A percentile compares a stretch with the other conserved stretches of the same genome.
phyloP scores from a whole-genome alignment of 73 alveolate species.

The Tetrahymena thermophila region DNA sequence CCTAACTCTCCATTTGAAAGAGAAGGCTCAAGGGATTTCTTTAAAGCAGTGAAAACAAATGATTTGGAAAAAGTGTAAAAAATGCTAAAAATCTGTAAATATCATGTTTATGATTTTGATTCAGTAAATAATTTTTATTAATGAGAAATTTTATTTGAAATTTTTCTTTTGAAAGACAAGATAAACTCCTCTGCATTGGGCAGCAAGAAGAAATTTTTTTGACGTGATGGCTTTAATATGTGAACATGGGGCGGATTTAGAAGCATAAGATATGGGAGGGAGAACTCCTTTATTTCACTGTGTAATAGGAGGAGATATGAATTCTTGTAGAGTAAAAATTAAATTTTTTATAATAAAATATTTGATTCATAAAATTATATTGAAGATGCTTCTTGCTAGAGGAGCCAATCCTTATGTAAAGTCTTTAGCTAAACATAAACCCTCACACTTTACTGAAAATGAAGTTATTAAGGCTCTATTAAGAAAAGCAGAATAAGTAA shows the following conservation, averaged over 20 bases:
- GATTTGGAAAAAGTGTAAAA: slow-evolving; percentile 27
- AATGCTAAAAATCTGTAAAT: slow-evolving; percentile 27
- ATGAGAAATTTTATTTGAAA: neutral
- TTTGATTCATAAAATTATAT: neutral
- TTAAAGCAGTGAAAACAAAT: slow-evolving; percentile 42
- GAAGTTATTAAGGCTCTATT: neutral
- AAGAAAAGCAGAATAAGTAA: neutral
- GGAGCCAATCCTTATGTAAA: neutral
- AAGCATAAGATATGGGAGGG: slow-evolving; percentile 59
- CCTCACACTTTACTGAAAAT: neutral
- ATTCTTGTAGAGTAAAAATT: neutral
- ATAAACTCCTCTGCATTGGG: slow-evolving; percentile 56
- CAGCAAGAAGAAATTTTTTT: slow-evolving; percentile 59
- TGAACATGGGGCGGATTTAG: slow-evolving; percentile 53
- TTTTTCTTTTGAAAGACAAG: neutral
- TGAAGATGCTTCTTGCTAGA: neutral
- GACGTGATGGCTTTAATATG: slow-evolving; percentile 38
- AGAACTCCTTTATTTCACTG: slow-evolving; percentile 38
- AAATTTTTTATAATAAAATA: neutral
- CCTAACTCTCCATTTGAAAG: slow-evolving; percentile 7
- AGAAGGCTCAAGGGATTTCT: slow-evolving; percentile 22
- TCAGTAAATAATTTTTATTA: neutral
- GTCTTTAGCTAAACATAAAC: neutral
- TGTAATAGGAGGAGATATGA: neutral
- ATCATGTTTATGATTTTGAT: slow-evolving; percentile 53